Evolutionary conservation across 345 rosid genomes (phyloP).

Genomic region (Moricandia moricandioides): DNA sequence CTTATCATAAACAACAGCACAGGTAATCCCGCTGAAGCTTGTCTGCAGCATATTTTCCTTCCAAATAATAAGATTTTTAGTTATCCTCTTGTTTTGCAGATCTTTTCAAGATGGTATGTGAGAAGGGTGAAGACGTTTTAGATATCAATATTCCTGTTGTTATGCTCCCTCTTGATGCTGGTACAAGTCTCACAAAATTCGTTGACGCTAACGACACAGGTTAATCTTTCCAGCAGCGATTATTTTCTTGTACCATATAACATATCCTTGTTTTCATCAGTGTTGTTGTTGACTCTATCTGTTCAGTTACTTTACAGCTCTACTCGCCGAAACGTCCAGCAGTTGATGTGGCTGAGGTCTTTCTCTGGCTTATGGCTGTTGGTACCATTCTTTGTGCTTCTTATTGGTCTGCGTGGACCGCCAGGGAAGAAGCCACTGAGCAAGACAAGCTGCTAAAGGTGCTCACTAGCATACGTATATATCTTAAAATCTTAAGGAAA

Average conservation of each 20-base stretch:
- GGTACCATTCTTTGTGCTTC: constrained; percentile 89
- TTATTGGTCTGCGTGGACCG: constrained; percentile 94
- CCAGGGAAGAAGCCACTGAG: constrained; percentile 83
- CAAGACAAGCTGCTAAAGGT: constrained; percentile 93
- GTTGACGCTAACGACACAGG: constrained; percentile 44
- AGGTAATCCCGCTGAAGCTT: constrained; percentile 39
- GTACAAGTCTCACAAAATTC: constrained; percentile 47
- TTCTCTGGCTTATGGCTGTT: constrained; percentile 98
- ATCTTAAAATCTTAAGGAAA: constrained; percentile 1
- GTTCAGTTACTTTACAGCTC: constrained; percentile 77
- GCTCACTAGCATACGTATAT: constrained; percentile 8
- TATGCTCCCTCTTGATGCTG: constrained; percentile 97
- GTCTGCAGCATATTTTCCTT: background rate
- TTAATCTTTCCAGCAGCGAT: constrained; percentile 23
- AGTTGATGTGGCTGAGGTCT: constrained; percentile 96
- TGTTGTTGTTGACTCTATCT: constrained; percentile 20
- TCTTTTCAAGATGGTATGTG: constrained; percentile 98
- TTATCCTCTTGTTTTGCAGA: constrained; percentile 46
- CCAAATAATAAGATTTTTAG: background rate
- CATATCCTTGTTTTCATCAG: background rate
- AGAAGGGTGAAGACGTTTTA: constrained; percentile 62
- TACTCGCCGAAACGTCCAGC: constrained; percentile 89
- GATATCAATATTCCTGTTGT: constrained; percentile 71
- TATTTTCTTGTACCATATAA: constrained; percentile 8
- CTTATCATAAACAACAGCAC: constrained; percentile 70